phyloP scores from a whole-genome alignment of 116 monocot genomes.

The Trichopus zeylanicus region DNA sequence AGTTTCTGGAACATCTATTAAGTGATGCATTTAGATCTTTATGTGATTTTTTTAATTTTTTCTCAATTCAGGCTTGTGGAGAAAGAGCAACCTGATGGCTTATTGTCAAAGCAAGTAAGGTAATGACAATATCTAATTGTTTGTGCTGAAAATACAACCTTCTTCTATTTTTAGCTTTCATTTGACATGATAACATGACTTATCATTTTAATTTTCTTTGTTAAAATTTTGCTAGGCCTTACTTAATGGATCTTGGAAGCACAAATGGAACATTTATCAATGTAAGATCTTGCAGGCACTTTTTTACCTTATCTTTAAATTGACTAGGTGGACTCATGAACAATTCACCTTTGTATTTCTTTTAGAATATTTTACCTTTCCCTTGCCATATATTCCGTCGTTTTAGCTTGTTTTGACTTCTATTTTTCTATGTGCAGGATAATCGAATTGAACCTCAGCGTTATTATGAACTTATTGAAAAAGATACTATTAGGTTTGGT shows the following conservation, averaged over 20 bases:
- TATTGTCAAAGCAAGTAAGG: constrained; percentile 73
- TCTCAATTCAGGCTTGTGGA: constrained; percentile 61
- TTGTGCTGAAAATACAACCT: too few relatives aligned
- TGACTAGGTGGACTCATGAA: too few relatives aligned
- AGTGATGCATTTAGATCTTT: constrained; percentile 4
- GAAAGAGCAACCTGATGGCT: constrained; percentile 75
- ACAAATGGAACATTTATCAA: constrained; percentile 95
- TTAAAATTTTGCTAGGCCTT: constrained; percentile 49
- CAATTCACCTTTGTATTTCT: too few relatives aligned
- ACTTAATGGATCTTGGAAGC: constrained; percentile 97
- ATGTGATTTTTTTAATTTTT: constrained; percentile 5
- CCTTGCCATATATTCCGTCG: not conserved
- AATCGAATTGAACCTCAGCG: constrained; percentile 83
- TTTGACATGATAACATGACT: not conserved
- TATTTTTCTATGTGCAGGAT: constrained; percentile 51
- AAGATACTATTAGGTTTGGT: constrained; percentile 94
- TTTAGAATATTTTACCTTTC: not conserved
- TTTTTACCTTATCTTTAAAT: constrained; percentile 2
- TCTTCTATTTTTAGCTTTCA: not conserved
- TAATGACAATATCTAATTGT: constrained; percentile 11
- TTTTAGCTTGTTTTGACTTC: too few relatives aligned
- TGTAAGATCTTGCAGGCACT: constrained; percentile 35
- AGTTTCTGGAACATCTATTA: not conserved
- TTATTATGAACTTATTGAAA: constrained; percentile 95
- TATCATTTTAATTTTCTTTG: not conserved